Base-by-base conservation (phyloP, 305 asterid species). In the Fraxinus nigra region DNA sequence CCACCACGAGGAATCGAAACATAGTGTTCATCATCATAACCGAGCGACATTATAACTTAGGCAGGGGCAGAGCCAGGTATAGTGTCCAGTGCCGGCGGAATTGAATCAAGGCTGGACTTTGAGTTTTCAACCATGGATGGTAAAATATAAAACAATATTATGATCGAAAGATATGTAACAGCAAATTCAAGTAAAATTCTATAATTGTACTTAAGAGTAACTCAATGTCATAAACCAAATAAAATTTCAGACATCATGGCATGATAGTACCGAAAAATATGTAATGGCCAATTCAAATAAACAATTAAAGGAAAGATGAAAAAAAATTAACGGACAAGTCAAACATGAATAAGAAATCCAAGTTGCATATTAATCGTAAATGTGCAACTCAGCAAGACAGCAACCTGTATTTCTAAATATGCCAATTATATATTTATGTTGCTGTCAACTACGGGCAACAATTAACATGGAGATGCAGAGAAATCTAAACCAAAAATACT, bases 1-100 rank as follows among this genome's bases (percentile, higher is more conserved):
- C 99, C 98, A 69, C 98, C 98, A 32, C 91, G 93, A 38, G 98
- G 98, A 82, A 95, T 81, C 2, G 97, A 86, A 78, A 90, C 92
- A 34, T 78, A 81, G 37, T 18, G 75, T 56, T 90, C 88, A 43
- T 63, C 91, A 28, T 83, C 90, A 38, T 51, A 48, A 63, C 74
- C 85, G 82, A 20, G 2, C 79, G 38, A 18, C 87, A 82, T 67
- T 32, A 13, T 30, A 30, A 1, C 5, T 16, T 24, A 22, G 34
- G 72, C 26, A 3, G 1, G 2, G 18, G 7, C 65, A 1, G 20
- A 46, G 56, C n/a, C 18, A 46, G n/a, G 5, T 1, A 46, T 46
- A 46, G 5, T 46, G 18, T 46, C 18, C 18, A 46, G 6, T 46
- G 56, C 5, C 6, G 54, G 56, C 11, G n/a, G 54, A 11, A 43